Evolutionary conservation across 148 eudicot genomes (phyloP).

Genomic region (Camellia lanceoleosa): DNA sequence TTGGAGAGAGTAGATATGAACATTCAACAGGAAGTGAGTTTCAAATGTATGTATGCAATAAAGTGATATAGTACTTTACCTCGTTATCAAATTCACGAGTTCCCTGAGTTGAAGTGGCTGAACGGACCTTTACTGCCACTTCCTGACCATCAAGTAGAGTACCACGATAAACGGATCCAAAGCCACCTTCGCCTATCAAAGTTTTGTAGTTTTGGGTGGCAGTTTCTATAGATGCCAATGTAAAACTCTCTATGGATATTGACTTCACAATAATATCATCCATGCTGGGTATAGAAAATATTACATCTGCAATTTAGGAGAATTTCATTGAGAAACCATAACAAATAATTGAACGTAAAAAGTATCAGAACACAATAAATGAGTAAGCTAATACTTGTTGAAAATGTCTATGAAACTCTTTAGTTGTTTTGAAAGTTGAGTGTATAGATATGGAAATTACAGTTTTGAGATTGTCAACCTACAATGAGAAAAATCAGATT

Average conservation of each 20-base stretch:
- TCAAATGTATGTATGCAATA: not conserved
- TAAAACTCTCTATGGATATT: conserved; percentile 39
- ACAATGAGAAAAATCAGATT: not conserved
- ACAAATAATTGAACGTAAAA: not conserved
- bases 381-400: not conserved
- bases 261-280: conserved; percentile 31
- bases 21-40: not conserved
- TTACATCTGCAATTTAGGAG: conserved; percentile 34
- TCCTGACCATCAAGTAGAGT: conserved; percentile 48
- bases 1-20: not conserved
- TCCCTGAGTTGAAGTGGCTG: conserved; percentile 61
- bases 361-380: not conserved
- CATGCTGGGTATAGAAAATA: conserved; percentile 42
- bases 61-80: conserved; percentile 18
- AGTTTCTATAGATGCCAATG: conserved; percentile 37
- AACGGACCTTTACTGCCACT: conserved; percentile 63
- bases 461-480: not conserved
- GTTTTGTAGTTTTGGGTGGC: conserved; percentile 46
- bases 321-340: conserved; percentile 2
- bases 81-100: conserved; percentile 60
- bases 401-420: not conserved
- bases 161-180: conserved; percentile 59
- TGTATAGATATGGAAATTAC: not conserved
- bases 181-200: conserved; percentile 61
- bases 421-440: not conserved